Evolutionary conservation across 441 rosid species (phyloP).

Genomic region (Pelargonium cotyledonis): DNA sequence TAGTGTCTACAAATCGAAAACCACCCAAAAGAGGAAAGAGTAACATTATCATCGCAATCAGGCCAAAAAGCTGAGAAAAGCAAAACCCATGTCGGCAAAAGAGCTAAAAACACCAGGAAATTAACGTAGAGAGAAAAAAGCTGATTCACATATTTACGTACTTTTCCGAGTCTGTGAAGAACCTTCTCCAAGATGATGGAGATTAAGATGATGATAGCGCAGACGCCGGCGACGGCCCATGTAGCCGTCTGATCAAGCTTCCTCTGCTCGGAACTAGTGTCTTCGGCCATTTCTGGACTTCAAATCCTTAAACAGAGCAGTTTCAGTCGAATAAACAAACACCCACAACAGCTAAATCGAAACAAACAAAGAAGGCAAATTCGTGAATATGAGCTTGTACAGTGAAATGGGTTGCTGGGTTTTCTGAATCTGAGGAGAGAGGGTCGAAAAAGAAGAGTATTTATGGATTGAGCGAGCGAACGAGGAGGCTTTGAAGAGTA

Average conservation of each 20-base stretch:
- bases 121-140: too few relatives aligned
- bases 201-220: slow-evolving; percentile 21
- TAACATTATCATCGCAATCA: background rate
- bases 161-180: slow-evolving; percentile 22
- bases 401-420: background rate
- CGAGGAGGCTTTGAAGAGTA: too few relatives aligned
- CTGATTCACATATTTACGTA: background rate
- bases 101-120: too few relatives aligned
- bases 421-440: background rate
- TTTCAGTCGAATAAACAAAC: too few relatives aligned
- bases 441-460: background rate
- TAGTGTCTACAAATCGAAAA: too few relatives aligned
- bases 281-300: background rate
- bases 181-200: slow-evolving; percentile 22
- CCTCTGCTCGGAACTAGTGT: background rate
- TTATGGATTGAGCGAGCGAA: background rate
- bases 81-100: too few relatives aligned
- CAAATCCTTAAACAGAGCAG: background rate
- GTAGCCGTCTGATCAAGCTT: slow-evolving; percentile 25
- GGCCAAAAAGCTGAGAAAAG: background rate
- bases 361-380: background rate
- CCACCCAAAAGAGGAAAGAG: too few relatives aligned
- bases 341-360: background rate
- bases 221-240: slow-evolving; percentile 25
- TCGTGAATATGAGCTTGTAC: background rate